Evolutionary conservation across 768 basidiomycete genomes (phyloP).

Genomic region (Hygrocybe punicea): DNA sequence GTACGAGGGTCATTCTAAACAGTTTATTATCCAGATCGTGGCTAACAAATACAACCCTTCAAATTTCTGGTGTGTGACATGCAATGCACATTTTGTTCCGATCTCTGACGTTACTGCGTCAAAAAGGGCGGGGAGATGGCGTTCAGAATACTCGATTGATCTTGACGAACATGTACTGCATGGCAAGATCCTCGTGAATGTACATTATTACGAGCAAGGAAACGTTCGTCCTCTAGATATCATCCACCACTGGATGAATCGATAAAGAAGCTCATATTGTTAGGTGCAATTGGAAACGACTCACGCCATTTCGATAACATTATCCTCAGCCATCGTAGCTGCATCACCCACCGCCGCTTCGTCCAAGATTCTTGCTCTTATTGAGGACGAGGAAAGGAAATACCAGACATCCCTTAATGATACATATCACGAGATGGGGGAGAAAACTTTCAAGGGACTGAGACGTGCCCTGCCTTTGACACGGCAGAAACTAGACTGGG

Average conservation of each 20-base stretch:
- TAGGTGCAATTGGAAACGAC: conserved; percentile 89
- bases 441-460: conserved; percentile 90
- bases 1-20: conserved; percentile 39
- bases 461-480: conserved; percentile 89
- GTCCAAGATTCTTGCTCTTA: conserved; percentile 73
- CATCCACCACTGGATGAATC: background rate
- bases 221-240: conserved; percentile 52
- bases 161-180: conserved; percentile 55
- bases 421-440: conserved; percentile 84
- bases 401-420: conserved; percentile 80
- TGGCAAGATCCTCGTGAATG: conserved; percentile 77
- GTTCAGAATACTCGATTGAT: conserved; percentile 80
- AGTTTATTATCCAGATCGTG: conserved; percentile 78
- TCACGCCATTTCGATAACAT: conserved; percentile 61
- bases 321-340: conserved; percentile 56
- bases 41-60: conserved; percentile 92
- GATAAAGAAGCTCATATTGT: background rate
- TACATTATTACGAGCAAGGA: conserved; percentile 98
- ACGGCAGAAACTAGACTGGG: conserved; percentile 94
- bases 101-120: background rate
- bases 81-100: background rate
- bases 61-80: conserved; percentile 74
- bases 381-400: conserved; percentile 73
- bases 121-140: conserved; percentile 86
- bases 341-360: conserved; percentile 51